phyloP scores from a whole-genome alignment of 805 yeast genomes.

The Groenewaldozyma tartarivorans region DNA sequence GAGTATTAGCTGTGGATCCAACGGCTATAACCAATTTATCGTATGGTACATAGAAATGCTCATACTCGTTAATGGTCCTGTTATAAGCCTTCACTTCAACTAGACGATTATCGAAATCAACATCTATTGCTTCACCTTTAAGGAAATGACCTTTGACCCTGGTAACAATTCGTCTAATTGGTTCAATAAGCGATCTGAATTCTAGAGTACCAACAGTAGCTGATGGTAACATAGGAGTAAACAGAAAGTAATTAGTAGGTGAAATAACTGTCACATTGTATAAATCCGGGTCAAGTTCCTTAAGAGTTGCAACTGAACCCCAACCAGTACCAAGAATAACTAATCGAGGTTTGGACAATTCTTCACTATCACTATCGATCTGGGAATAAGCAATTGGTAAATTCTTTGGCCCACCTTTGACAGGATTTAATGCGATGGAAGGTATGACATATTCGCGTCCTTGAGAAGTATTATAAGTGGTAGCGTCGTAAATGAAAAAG shows the following conservation, averaged over 20 bases:
- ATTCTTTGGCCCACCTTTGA: slow-evolving; percentile 61
- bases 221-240: slow-evolving; percentile 60
- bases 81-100: slow-evolving; percentile 44
- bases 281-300: slow-evolving; percentile 40
- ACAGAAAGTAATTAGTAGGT: slow-evolving; percentile 59
- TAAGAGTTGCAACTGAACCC: slow-evolving; percentile 57
- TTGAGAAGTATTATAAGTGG: slow-evolving; percentile 38
- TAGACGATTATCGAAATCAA: slow-evolving; percentile 46
- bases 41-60: slow-evolving; percentile 52
- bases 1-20: slow-evolving; percentile 60
- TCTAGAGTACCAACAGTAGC: slow-evolving; percentile 67
- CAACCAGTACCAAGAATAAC: slow-evolving; percentile 63
- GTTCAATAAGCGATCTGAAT: slow-evolving; percentile 53
- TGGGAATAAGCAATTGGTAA: slow-evolving; percentile 49
- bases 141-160: slow-evolving; percentile 49
- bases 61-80: slow-evolving; percentile 31
- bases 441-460: slow-evolving; percentile 42
- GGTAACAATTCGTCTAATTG: slow-evolving; percentile 48
- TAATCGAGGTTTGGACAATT: slow-evolving; percentile 41
- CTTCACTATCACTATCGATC: slow-evolving; percentile 48
- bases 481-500: slow-evolving; percentile 56
- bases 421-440: slow-evolving; percentile 43
- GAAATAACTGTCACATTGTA: slow-evolving; percentile 60
- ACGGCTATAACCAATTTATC: slow-evolving; percentile 61
- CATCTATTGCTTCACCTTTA: slow-evolving; percentile 52